Conservation (phyloP, 1,284 basidiomycete species). For the Fomes fomentarius region DNA sequence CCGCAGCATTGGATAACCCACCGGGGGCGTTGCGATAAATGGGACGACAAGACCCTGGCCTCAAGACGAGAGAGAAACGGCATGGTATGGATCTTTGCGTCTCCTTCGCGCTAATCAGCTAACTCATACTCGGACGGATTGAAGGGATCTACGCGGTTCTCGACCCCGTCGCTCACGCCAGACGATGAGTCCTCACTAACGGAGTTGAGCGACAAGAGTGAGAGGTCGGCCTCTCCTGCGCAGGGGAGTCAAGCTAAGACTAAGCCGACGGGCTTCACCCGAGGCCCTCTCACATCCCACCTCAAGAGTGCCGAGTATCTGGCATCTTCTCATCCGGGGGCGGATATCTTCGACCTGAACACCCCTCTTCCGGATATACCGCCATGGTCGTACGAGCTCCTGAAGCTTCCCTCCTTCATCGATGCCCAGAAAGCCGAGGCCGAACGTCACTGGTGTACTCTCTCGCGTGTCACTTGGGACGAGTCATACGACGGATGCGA, state of each 20-base stretch:
- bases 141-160: slow-evolving; percentile 1
- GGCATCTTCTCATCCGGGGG: neutral
- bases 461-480: neutral
- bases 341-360: slow-evolving; percentile 4
- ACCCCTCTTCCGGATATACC: neutral
- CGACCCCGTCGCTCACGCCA: slow-evolving; percentile 5
- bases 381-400: neutral
- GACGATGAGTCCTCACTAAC: slow-evolving; percentile 8
- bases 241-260: neutral
- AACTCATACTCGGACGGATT: neutral
- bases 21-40: slow-evolving; percentile 54
- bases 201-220: neutral
- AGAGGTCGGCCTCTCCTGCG: neutral
- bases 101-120: neutral
- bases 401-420: neutral
- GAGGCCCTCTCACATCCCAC: slow-evolving; percentile 3
- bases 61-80: slow-evolving; percentile 23
- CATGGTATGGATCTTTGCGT: slow-evolving; percentile 8
- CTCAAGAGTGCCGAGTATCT: neutral
- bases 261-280: no score
- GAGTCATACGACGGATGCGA: neutral
- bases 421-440: neutral
- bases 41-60: slow-evolving; percentile 26
- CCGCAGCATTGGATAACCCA: slow-evolving; percentile 70
- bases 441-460: neutral